These are phyloP conservation scores for Dryadomyces sulphureus DNA, from an alignment of 2,329 filamentous ascomycete species.

Conservation along the genomic window DNA sequence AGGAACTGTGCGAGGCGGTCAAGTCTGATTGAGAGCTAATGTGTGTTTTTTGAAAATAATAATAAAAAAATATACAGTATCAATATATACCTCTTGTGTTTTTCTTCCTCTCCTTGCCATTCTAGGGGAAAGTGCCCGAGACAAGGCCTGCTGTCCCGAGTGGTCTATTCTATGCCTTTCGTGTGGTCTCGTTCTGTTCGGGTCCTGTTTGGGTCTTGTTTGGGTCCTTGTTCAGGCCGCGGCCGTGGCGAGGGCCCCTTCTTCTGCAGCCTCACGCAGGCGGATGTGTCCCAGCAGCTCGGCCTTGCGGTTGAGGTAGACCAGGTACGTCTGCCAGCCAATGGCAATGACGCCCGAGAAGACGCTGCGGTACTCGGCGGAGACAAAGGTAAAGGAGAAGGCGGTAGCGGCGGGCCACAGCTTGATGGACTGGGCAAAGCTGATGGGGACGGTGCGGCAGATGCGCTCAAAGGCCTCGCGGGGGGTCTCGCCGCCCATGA, in stretches of 20 bases:
- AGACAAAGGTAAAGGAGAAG: slow-evolving; percentile 73
- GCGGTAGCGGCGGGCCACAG: slow-evolving; percentile 81
- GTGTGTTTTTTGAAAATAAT: neutral
- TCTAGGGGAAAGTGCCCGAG: no score
- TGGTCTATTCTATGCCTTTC: no score
- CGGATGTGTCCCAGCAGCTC: slow-evolving; percentile 35
- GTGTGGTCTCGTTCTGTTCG: no score
- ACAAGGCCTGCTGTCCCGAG: no score
- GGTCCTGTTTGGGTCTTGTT: no score
- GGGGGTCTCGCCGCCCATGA: slow-evolving; percentile 53
- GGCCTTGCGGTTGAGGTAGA: slow-evolving; percentile 60
- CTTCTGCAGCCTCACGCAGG: neutral
- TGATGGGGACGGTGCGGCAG: slow-evolving; percentile 59
- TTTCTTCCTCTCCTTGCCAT: no score
- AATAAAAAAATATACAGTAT: no score
- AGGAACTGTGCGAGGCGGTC: slow-evolving; percentile 30
- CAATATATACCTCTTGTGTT: no score
- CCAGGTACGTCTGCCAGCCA: slow-evolving; percentile 86
- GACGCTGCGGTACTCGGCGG: slow-evolving; percentile 63
- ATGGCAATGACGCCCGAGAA: slow-evolving; percentile 70
- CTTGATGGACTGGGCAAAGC: slow-evolving; percentile 66
- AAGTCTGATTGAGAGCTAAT: neutral
- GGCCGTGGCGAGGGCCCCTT: no score
- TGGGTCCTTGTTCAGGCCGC: no score
- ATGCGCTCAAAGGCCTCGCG: slow-evolving; percentile 55